Conservation (phyloP, 2,329 filamentous ascomycete species). For the Aspergillus oerlinghausenensis region DNA sequence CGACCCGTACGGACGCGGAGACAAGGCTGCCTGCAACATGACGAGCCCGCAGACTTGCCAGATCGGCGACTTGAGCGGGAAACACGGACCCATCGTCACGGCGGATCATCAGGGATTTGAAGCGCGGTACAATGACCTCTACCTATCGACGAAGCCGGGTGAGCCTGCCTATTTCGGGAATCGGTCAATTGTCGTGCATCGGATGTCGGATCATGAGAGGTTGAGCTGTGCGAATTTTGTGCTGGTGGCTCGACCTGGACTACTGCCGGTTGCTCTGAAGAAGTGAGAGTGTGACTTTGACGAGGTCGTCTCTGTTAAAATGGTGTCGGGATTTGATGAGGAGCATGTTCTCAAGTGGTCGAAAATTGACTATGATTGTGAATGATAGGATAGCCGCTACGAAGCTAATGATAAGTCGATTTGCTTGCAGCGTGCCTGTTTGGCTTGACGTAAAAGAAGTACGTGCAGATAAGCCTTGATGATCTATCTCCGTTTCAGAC, state of each 20-base stretch:
- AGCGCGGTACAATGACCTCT: conserved; percentile 44
- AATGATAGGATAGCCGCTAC: neutral
- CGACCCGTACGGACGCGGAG: conserved; percentile 64
- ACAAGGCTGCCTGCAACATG: conserved; percentile 57
- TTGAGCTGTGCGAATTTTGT: conserved; percentile 56
- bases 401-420: neutral
- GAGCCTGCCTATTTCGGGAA: conserved; percentile 50
- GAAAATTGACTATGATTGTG: neutral
- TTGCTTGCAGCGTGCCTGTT: neutral
- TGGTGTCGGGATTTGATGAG: neutral
- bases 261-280: neutral
- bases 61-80: conserved; percentile 71
- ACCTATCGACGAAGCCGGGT: conserved; percentile 41
- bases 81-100: conserved; percentile 59
- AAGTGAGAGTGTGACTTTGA: neutral
- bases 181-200: conserved; percentile 52
- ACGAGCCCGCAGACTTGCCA: conserved; percentile 61
- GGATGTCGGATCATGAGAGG: conserved; percentile 46
- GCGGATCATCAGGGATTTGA: conserved; percentile 36
- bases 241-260: neutral
- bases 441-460: neutral
- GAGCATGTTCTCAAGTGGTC: neutral
- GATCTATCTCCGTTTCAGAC: neutral
- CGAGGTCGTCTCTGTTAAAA: neutral
- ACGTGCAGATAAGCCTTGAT: neutral